Base-by-base conservation (phyloP, 306 rosid species). In the Vachellia pachyceras region DNA sequence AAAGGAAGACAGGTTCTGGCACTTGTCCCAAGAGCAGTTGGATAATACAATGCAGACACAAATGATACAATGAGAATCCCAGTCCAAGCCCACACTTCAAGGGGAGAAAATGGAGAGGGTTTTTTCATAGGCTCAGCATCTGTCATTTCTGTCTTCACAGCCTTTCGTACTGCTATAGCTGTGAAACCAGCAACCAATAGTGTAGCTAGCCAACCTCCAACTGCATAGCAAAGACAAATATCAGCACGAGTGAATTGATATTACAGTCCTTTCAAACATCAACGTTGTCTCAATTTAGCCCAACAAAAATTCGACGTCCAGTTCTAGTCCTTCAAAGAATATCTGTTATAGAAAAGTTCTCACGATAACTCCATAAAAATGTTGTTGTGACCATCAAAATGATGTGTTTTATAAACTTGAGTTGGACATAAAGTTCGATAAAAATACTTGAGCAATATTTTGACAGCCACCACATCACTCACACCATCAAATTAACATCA, bases 1-100 rank as follows among this genome's bases (percentile, higher is more conserved):
- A 95, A 95, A 0, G 98, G 99, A 78, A 95, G 97, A 89, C 88
- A 91, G 8, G 99, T 95, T 87, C 91, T 90, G 82, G 92, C 99
- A 88, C 84, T 81, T 22, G 99, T 91, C 72, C 99, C 98, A 25
- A 95, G 82, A 15, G 83, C 89, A 49, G 92, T 82, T 72, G 99
- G 99, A 83, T 89, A 87, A 52, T 75, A 74, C 42, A 93, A 81
- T 82, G 99, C 96, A 49, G 84, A 61, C n/a, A 83, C 87, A 80
- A 91, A 89, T 42, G 95, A 87, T 68, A 54, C 69, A 55, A 91
- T 69, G 77, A 89, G 82, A 81, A 91, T 54, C 84, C 91, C 99
- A 77, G 83, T 84, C 86, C 89, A 91, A 15, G 87, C 57, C 89
- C 90, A 91, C 57, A 79, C 46, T 84, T 91, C 92, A 80, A 86